Evolutionary conservation across 495 filamentous ascomycete genomes (phyloP), one percentile per base, ranked within the genome.

Genomic region (Penicillium canariense): DNA sequence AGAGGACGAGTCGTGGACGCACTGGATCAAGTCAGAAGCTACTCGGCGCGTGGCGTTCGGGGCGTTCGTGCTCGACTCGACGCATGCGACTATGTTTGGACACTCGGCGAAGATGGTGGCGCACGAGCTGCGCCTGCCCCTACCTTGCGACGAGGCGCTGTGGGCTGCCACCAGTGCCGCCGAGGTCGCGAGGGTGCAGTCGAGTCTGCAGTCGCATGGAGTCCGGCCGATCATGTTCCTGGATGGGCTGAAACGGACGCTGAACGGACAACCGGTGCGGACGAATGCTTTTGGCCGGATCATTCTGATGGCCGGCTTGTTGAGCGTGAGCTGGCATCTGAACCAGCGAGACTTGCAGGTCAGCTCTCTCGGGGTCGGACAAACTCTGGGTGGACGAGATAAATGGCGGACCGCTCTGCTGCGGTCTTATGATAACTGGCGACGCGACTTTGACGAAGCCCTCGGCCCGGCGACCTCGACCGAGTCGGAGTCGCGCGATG

Each of bases 101-200:
- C 94, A 98, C 69, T 92, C 91, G 15, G 93, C 91, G 3, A 92
- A 94, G 27, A 96, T 97, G 91, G 91, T 96, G 12, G 91, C 94
- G 3, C 91, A 96, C 67, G 94, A 98, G 72, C 89, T 98, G 78
- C 85, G 90, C 20, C 77, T 97, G 9, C 90, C 94, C 1, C 74
- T 98, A 23, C 94, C 94, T 11, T 97, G 94, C 65, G 94, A 97
- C 60, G 94, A 97, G 67, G 83, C 87, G 23, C 72, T 97, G 20
- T 98, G 94, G 94, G 90, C 90, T 34, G 94, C 94, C 22, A 91
- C 87, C 10, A 96, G 87, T 66, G 87, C 88, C 45, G 81, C 87
- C 2, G 95, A 97, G 67, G 93, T 97, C 20, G 87, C 87, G 22
- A 81, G 90, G 31, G 88, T 96, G 40, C 93, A 98, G 64, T 82